These are phyloP conservation scores for Fusarium aywerte DNA, from an alignment of 2,329 filamentous ascomycete genomes.

Conservation along the genomic window DNA sequence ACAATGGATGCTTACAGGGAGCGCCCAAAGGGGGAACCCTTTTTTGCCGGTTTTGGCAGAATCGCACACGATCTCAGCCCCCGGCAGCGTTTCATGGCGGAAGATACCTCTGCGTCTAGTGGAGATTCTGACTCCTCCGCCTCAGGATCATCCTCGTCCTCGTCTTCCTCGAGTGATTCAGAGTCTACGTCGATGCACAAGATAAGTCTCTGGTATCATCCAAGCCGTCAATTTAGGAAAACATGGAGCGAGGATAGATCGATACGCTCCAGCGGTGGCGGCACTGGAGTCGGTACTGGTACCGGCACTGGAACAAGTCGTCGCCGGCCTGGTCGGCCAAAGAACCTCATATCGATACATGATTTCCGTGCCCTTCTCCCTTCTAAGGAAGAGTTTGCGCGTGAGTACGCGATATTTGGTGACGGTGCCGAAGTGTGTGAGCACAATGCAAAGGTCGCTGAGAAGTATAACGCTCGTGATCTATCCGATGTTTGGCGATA, in stretches of 20 bases:
- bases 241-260: slow-evolving; percentile 68
- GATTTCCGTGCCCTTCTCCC: slow-evolving; percentile 78
- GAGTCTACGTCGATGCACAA: slow-evolving; percentile 72
- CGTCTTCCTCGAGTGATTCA: slow-evolving; percentile 68
- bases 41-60: slow-evolving; percentile 67
- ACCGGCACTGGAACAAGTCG: slow-evolving; percentile 65
- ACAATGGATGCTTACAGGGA: slow-evolving; percentile 59
- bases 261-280: slow-evolving; percentile 68
- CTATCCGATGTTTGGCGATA: slow-evolving; percentile 87
- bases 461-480: slow-evolving; percentile 75
- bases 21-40: slow-evolving; percentile 63
- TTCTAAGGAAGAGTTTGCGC: slow-evolving; percentile 79
- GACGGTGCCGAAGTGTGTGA: slow-evolving; percentile 82
- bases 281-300: slow-evolving; percentile 61
- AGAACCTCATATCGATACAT: slow-evolving; percentile 79
- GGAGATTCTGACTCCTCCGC: slow-evolving; percentile 63
- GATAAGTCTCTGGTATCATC: slow-evolving; percentile 66
- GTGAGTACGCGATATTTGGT: slow-evolving; percentile 85
- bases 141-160: slow-evolving; percentile 61
- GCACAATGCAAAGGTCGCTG: slow-evolving; percentile 83
- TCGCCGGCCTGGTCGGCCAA: slow-evolving; percentile 61
- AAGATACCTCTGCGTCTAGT: slow-evolving; percentile 63
- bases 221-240: slow-evolving; percentile 63
- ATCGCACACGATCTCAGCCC: slow-evolving; percentile 63
- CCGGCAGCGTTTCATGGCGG: slow-evolving; percentile 58